Evolutionary conservation across 768 basidiomycete species (phyloP), one percentile per base, ranked within the genome.

Genomic region (Agaricus sinodeliciosus): DNA sequence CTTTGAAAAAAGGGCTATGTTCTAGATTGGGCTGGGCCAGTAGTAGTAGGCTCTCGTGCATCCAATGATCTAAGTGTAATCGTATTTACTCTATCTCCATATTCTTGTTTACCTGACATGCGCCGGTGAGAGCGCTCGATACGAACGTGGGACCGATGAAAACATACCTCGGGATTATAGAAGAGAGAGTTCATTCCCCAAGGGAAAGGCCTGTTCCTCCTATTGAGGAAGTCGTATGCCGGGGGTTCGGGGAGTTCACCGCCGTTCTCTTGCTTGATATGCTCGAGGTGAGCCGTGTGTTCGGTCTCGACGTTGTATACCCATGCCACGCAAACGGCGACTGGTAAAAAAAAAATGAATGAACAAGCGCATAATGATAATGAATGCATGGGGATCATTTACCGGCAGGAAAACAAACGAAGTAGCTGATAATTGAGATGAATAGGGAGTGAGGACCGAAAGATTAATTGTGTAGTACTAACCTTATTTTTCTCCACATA

Each of bases 401-500:
- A 91, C 90, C 83, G 56, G 76, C 81, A 57, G 90, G 90, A 53
- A 85, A 40, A 63, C 87, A 90, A 56, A 83, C 83, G 59, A 78
- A 92, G 73, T 76, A 80, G 68, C 90, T 91, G 57, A 5, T 1
- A 3, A 37, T 50, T 4, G 12, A 46, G 27, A 43, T 40, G 59
- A 70, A 70, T 34, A 35, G 45, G 7, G 27, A 58, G 45, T 43
- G 28, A 50, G 59, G 37, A 18, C 36, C 27, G 40, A 26, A 54
- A 48, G 43, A 9, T 40, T n/a, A 43, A 26, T 48, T 2, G 11
- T 19, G 36, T 25, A 43, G 2, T 25, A 64, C 78, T 46, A 63
- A 86, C 89, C 87, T 87, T 67, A 93, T 88, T 73, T 84, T 90
- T 63, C 88, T 83, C 90, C 90, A 93, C 58, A 93, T 80, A 51